Base-by-base conservation (phyloP, 192 early-diverging fungal species). In the Rhizophagus clarus region DNA sequence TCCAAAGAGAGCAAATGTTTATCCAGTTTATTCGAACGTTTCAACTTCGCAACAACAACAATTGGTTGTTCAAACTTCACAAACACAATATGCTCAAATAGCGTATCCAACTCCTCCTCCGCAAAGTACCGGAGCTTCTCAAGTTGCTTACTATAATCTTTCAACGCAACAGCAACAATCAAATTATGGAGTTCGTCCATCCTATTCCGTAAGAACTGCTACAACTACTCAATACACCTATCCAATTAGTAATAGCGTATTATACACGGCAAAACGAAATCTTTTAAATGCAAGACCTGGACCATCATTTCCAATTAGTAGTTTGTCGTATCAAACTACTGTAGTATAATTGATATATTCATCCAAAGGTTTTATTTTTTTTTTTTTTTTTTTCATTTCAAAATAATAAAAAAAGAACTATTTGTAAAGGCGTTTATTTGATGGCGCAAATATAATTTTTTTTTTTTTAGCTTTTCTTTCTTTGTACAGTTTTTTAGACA, bases 371-470 rank as follows among this genome's bases (percentile, higher is more conserved):
- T 28, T 28, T 24, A n/a, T 61, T 61, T 61, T 20, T 61, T 64
- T 64, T 29, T 66, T 66, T 66, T 66, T 66, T 64, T 64, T 64
- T n/a, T n/a, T n/a, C n/a, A n/a, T n/a, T n/a, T 31, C n/a, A 15
- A 6, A 26, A 31, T 66, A 31, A 31, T 66, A 31, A 66, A 34
- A 34, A 34, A 31, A 66, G 63, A 31, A 37, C 34, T 37, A 70
- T 70, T 32, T 70, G 68, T 70, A 70, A 70, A 70, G 68, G 68
- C 68, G 68, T 70, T 66, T 70, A 70, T 70, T 70, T 37, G 66
- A 69, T 69, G 68, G 22, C 68, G 68, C 68, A 70, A 69, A 31
- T 40, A 37, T 34, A n/a, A 37, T 40, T 12, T 15, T 40, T 42
- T 70, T 42, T 70, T 22, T 34, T 20, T 34, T 15, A 17, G 29